phyloP scores from a whole-genome alignment of 1,284 basidiomycete species.

The Inonotus hispidus region DNA sequence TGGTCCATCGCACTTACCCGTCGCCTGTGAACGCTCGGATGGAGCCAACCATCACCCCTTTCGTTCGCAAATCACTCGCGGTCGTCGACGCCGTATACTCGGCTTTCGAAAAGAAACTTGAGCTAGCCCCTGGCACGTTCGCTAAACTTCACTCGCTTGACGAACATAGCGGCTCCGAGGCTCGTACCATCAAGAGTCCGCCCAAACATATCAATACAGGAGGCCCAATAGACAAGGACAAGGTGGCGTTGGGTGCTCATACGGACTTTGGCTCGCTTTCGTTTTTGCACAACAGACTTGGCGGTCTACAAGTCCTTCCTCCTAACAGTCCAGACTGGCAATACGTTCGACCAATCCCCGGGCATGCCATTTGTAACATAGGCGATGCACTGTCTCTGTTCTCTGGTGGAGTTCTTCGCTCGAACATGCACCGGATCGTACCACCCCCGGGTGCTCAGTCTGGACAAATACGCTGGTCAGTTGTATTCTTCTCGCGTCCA shows the following conservation, averaged over 20 bases:
- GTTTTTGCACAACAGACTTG: slow-evolving; percentile 64
- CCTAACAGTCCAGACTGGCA: slow-evolving; percentile 60
- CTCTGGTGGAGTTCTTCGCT: slow-evolving; percentile 52
- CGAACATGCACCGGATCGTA: slow-evolving; percentile 48
- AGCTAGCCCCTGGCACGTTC: slow-evolving; percentile 47
- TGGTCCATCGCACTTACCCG: slow-evolving; percentile 51
- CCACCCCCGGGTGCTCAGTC: slow-evolving; percentile 44
- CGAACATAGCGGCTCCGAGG: slow-evolving; percentile 53
- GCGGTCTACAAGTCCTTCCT: slow-evolving; percentile 65
- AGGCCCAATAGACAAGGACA: slow-evolving; percentile 24
- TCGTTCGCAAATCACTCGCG: slow-evolving; percentile 50
- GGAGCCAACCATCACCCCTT: slow-evolving; percentile 44
- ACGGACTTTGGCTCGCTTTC: slow-evolving; percentile 48
- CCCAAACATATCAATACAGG: slow-evolving; percentile 25
- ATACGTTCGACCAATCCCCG: slow-evolving; percentile 59
- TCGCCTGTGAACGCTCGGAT: slow-evolving; percentile 45
- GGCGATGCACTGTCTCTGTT: slow-evolving; percentile 55
- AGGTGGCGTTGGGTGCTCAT: slow-evolving; percentile 43
- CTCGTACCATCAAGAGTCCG: slow-evolving; percentile 50
- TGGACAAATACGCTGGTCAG: slow-evolving; percentile 46
- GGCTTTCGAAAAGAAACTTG: slow-evolving; percentile 52
- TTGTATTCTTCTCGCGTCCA: slow-evolving; percentile 60
- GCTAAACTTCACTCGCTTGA: slow-evolving; percentile 38
- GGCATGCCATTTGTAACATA: slow-evolving; percentile 55
- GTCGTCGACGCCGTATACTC: slow-evolving; percentile 50